Evolutionary conservation across 2,329 filamentous ascomycete genomes (phyloP).

Genomic region (Alternaria postmessia): DNA sequence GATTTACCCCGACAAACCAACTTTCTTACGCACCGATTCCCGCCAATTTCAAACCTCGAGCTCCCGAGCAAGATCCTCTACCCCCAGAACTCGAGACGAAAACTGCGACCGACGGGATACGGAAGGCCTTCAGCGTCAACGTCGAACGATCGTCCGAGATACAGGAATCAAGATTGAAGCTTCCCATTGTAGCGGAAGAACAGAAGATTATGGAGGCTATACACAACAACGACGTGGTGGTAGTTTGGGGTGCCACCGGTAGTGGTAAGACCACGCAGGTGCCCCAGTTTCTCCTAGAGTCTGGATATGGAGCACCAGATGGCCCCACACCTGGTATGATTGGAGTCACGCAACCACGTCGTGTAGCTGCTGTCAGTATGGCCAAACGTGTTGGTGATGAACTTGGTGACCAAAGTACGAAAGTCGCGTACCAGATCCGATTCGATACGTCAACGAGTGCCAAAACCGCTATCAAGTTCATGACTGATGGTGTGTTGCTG

Average conservation of each 20-base stretch:
- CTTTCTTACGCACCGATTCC: conserved; percentile 57
- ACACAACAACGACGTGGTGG: conserved; percentile 86
- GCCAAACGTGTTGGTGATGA: conserved; percentile 90
- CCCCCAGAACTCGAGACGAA: conserved; percentile 69
- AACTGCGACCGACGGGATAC: conserved; percentile 63
- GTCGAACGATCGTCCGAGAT: conserved; percentile 76
- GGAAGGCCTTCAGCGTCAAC: conserved; percentile 79
- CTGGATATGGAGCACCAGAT: conserved; percentile 81
- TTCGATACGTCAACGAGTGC: conserved; percentile 85
- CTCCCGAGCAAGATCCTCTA: conserved; percentile 74
- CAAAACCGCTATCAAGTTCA: conserved; percentile 94
- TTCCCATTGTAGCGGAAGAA: conserved; percentile 93
- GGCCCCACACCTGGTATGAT: conserved; percentile 90
- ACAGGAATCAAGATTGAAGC: conserved; percentile 76
- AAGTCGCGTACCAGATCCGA: conserved; percentile 88
- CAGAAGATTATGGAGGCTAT: conserved; percentile 98
- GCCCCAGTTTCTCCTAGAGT: conserved; percentile 94
- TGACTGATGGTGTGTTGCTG: conserved; percentile 96
- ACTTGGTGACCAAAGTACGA: conserved; percentile 76
- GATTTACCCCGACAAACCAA: conserved; percentile 64
- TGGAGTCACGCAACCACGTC: conserved; percentile 90
- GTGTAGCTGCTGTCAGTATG: conserved; percentile 97
- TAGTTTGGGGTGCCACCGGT: conserved; percentile 93
- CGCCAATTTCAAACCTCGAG: conserved; percentile 72
- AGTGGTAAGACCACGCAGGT: conserved; percentile 98